These are phyloP conservation scores for Saturnispora bothae DNA, from an alignment of 805 yeast genomes.

Conservation along the genomic window DNA sequence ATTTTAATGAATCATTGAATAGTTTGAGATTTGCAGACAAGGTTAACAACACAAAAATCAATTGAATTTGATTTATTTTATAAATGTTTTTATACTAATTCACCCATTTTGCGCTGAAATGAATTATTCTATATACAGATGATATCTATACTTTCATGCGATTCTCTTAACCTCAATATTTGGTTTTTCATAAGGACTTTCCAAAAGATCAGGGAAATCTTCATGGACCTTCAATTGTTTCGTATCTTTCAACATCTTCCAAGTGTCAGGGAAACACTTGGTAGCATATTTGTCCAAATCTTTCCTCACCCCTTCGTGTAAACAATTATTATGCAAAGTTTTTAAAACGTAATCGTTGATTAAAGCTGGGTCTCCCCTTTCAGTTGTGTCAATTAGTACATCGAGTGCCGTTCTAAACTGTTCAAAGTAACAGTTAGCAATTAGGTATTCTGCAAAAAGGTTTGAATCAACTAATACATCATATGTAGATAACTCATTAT, in stretches of 20 bases:
- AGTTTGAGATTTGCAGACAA: constrained; percentile 85
- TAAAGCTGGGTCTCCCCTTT: constrained; percentile 32
- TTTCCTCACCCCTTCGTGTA: constrained; percentile 27
- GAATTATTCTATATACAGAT: background rate
- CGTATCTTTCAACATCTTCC: constrained; percentile 28
- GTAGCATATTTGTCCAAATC: constrained; percentile 32
- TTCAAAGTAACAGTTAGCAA: constrained; percentile 64
- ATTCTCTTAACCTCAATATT: constrained; percentile 11
- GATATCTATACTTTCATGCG: background rate
- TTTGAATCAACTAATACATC: constrained; percentile 42
- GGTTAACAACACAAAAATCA: constrained; percentile 43
- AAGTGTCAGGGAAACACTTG: constrained; percentile 24
- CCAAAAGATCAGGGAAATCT: constrained; percentile 26
- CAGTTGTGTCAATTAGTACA: constrained; percentile 37
- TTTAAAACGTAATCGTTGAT: constrained; percentile 36
- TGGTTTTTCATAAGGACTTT: constrained; percentile 17
- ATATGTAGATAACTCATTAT: constrained; percentile 47
- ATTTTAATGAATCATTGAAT: constrained; percentile 69
- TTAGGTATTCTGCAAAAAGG: constrained; percentile 48
- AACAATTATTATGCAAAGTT: constrained; percentile 38
- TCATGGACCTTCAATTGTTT: constrained; percentile 23
- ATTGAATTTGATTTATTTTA: background rate
- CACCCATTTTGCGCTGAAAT: too few relatives aligned
- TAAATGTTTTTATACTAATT: too few relatives aligned
- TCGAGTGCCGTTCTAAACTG: constrained; percentile 44